Evolutionary conservation across 176 grass and related monocot genomes (phyloP).

Genomic region (Aegilops sharonensis): DNA sequence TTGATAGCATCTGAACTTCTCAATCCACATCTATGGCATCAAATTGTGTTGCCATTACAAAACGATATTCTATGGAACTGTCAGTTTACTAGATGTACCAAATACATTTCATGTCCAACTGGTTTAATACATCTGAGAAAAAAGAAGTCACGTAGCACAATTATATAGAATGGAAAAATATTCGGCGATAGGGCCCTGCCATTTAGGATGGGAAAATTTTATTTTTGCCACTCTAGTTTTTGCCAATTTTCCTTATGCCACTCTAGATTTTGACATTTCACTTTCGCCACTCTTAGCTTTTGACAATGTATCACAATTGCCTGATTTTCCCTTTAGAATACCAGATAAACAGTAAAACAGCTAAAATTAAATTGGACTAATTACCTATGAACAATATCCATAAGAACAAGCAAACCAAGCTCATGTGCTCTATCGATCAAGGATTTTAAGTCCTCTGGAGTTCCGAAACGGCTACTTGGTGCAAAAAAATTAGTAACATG

Average conservation of each 20-base stretch:
- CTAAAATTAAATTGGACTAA: slow-evolving; percentile 35
- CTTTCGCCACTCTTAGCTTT: no score
- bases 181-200: not conserved
- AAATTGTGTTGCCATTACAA: slow-evolving; percentile 8
- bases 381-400: slow-evolving; percentile 99
- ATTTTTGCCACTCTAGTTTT: no score
- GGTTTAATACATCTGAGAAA: not conserved
- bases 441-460: slow-evolving; percentile 94
- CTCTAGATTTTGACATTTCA: no score
- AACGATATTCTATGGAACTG: not conserved
- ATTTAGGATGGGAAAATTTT: not conserved
- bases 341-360: not conserved
- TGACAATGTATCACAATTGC: no score
- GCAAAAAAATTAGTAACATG: slow-evolving; percentile 99
- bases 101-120: slow-evolving; percentile 12
- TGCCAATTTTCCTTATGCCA: no score
- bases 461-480: slow-evolving; percentile 96
- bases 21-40: not conserved
- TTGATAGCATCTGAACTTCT: not conserved
- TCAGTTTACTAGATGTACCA: slow-evolving; percentile 17
- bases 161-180: not conserved
- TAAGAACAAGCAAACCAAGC: slow-evolving; percentile 87
- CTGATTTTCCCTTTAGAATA: not conserved
- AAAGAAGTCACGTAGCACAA: not conserved
- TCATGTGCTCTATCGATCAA: slow-evolving; percentile 97